Base-by-base conservation (phyloP, 1,284 basidiomycete genomes). In the Leccinum fallax region DNA sequence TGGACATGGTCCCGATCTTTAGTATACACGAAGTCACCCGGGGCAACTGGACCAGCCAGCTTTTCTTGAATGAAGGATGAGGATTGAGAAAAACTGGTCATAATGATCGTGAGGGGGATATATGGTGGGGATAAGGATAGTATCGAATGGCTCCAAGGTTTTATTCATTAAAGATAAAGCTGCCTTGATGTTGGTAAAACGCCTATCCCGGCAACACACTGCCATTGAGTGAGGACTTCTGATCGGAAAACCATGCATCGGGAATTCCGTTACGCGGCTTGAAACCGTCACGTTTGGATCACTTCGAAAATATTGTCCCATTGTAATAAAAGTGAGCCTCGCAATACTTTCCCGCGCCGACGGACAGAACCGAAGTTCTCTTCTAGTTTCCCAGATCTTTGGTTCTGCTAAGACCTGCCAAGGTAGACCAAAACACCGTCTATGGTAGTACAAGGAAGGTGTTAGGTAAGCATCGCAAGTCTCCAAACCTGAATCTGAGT, bases 1-100 rank as follows among this genome's bases (percentile, higher is more conserved):
- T 67, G 61, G 34, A 72, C 71, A 38, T 62, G 53, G 59, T 73
- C 71, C 11, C 66, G 65, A 10, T 64, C 57, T 26, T 54, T 59
- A 36, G 46, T 46, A 55, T 69, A 75, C n/a, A 62, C 53, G 16
- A 69, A 69, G 21, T 59, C 52, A 36, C 57, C 58, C n/a, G 57
- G 26, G 1, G 48, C 49, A 2, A 48, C 15, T 7, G 28, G 46
- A 15, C 13, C 38, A 28, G 10, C 16, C 40, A 46, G 9, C 26
- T 64, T 64, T 46, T 49, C 55, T 10, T 38, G 34, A 13, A 28
- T 30, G 16, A 24, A 11, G 4, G 54, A 21, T 28, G 49, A 26
- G 30, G 28, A 7, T 9, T 3, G 19, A n/a, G 15, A 15, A 26
- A 21, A 15, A 34, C 34, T 34, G 16, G 21, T 5, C 55, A 48